Evolutionary conservation across 2,329 filamentous ascomycete genomes (phyloP), one percentile per base, ranked within the genome.

Genomic region (Colletotrichum sp.): DNA sequence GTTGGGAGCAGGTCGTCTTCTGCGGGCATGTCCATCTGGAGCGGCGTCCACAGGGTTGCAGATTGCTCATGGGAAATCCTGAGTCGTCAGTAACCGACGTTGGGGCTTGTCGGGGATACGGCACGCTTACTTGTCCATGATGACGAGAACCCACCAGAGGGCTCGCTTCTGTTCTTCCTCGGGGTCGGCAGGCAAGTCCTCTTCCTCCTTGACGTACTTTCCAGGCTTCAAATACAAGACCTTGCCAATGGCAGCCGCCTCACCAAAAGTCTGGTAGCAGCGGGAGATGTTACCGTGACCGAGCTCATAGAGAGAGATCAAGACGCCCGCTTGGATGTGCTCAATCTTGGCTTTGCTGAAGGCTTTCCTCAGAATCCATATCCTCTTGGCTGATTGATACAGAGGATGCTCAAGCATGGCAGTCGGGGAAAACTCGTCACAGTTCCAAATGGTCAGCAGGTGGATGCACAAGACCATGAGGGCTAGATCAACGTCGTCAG

Each of bases 91-190:
- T 59, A 36, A 65, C 18, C n/a, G 7, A 36, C 2, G 7, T 12
- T 26, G 13, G 7, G n/a, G 12, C 10, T 12, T 3, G 43, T 61
- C 24, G 48, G 28, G n/a, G 24, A 26, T 21, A 28, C 16, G 30
- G 28, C 26, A 13, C 12, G 39, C 15, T 81, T 78, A 86, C 85
- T 87, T 85, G 74, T 88, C 86, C 34, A 87, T 80, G 21, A 87
- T 85, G 74, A 88, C 85, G 57, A 87, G 79, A 3, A 82, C 84
- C 86, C 86, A 88, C 82, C 87, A 88, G 34, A 87, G 78, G 57
- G 84, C 83, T 61, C 85, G 82, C 7, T 81, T 82, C 77, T 87
- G 85, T 75, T 88, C 84, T 24, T 86, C 84, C 52, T 83, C 81
- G 30, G 79, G 80, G 30, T 78, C 75, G 10, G 83, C 79, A 18